phyloP scores from a whole-genome alignment of 768 basidiomycete genomes.

The Amanita pseudoporphyria region DNA sequence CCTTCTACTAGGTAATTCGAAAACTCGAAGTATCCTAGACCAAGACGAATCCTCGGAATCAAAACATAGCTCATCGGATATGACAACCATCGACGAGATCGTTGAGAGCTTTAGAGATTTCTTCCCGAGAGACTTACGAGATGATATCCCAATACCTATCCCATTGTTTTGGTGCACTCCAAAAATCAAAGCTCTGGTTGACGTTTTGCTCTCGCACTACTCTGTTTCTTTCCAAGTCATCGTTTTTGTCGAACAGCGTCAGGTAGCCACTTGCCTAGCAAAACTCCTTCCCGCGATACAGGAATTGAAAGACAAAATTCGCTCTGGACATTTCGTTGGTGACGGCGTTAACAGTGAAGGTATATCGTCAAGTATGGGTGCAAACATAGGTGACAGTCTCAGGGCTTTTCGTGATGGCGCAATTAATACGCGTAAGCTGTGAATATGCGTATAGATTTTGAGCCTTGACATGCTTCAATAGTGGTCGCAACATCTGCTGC shows the following conservation, averaged over 20 bases:
- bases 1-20: conserved; percentile 16
- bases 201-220: conserved; percentile 46
- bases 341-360: conserved; percentile 44
- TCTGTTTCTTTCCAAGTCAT: conserved; percentile 65
- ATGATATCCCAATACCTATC: conserved; percentile 29
- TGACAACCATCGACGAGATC: conserved; percentile 25
- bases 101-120: conserved; percentile 39
- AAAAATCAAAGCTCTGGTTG: conserved; percentile 56
- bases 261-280: conserved; percentile 63
- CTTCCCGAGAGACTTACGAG: conserved; percentile 29
- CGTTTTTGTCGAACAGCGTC: conserved; percentile 81
- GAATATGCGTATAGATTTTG: not conserved
- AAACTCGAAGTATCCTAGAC: conserved; percentile 11
- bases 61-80: conserved; percentile 25
- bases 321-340: conserved; percentile 61
- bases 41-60: conserved; percentile 8
- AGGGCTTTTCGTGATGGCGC: conserved; percentile 52
- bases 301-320: conserved; percentile 44
- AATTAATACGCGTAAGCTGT: conserved; percentile 56
- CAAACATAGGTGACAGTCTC: conserved; percentile 50
- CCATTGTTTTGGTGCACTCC: conserved; percentile 62
- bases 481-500: conserved; percentile 83
- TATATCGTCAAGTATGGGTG: conserved; percentile 27
- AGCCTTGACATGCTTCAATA: conserved; percentile 15
- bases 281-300: conserved; percentile 53